Percentiles rank a stretch among this genome's conserved stretches.
Conservation (phyloP, 805 yeast species). For the Komagataella pseudopastoris region DNA sequence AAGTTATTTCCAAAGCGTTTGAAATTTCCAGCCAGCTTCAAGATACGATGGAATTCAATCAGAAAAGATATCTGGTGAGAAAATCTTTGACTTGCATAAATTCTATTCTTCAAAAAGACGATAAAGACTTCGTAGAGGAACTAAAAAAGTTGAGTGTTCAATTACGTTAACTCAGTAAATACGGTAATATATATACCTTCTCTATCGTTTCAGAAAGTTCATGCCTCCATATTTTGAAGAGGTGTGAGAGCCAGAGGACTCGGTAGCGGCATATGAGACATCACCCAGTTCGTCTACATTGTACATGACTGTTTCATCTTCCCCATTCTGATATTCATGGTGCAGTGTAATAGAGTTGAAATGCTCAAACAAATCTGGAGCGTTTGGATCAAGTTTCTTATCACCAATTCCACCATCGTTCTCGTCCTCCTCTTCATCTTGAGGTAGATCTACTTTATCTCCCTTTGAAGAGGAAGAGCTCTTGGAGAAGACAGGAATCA, state of each 20-base stretch:
- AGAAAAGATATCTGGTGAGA: neutral
- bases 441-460: neutral
- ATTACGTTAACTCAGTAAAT: neutral
- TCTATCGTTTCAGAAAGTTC: conserved; percentile 2
- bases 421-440: neutral
- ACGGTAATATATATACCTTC: neutral
- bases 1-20: conserved; percentile 31
- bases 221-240: neutral
- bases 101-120: neutral
- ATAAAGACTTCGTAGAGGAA: neutral
- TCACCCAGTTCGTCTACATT: conserved; percentile 34
- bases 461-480: neutral
- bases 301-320: conserved; percentile 32
- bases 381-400: neutral
- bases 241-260: neutral
- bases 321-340: conserved; percentile 43
- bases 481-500: conserved; percentile 63
- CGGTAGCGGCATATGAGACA: conserved; percentile 41
- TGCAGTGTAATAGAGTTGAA: conserved; percentile 81
- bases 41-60: conserved; percentile 5
- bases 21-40: conserved; percentile 17
- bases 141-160: neutral
- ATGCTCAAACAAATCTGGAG: conserved; percentile 63
- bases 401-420: neutral
- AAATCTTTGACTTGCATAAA: neutral